Base-by-base conservation (phyloP, 2,329 filamentous ascomycete species). In the Scedosporium apiospermum region DNA sequence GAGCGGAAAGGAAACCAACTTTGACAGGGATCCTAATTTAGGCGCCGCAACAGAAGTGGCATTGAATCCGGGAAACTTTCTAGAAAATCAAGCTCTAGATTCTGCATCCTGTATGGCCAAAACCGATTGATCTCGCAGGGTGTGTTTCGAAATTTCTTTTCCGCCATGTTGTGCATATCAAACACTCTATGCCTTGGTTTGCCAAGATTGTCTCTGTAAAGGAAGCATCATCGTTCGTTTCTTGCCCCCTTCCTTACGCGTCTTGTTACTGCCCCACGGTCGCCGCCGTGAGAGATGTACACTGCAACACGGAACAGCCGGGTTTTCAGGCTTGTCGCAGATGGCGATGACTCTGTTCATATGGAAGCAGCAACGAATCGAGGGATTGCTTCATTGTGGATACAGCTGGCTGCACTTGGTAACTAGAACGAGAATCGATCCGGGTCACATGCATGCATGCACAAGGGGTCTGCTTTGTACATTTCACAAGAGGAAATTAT, bases 41-140 rank as follows among this genome's bases (percentile, higher is more conserved):
- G 51, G 51, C 51, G 18, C 23, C 30, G 51, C 51, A 10, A 12
- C 51, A 55, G n/a, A 55, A 55, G 10, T 38, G 51, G 51, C 51
- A 55, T 55, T 55, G 51, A 55, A 55, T 27, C 51, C 23, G 51
- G 51, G 51, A 55, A 55, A 23, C 18, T 55, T 14, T 55, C 51
- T 55, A 55, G 51, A 55, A 55, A 55, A 55, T 55, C 51, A 55
- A 55, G 51, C 51, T 55, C 51, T 12, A 18, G 51, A 55, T 55
- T 7, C 51, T 23, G 51, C 21, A 14, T 23, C 23, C 51, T 55
- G 18, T 55, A 23, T 55, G 51, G 51, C 3, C 51, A 26, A 55
- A 55, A 10, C 51, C 51, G 51, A 55, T 55, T 55, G 21, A 27
- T 23, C 18, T 55, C 51, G 18, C 18, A 27, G 51, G 51, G 23